Percentiles rank a stretch among this genome's conserved stretches.
Conservation (phyloP, 768 basidiomycete genomes). For the Tricholoma terreum region DNA sequence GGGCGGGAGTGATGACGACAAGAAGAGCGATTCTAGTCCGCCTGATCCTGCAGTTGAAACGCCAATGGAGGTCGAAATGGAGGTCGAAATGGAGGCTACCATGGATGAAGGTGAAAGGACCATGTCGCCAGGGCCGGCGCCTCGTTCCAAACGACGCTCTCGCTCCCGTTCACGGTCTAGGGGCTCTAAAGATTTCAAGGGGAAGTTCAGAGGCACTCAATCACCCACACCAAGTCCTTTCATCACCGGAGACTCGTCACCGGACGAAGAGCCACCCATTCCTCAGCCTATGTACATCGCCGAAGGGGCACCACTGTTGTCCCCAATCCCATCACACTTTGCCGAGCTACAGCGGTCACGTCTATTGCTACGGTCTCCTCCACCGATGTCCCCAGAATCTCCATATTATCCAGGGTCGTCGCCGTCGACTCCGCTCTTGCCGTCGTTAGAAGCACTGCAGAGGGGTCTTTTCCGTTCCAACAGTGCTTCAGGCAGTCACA, state of each 20-base stretch:
- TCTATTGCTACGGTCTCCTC: conserved; percentile 46
- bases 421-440: conserved; percentile 60
- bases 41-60: conserved; percentile 12
- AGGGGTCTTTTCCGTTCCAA: conserved; percentile 84
- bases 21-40: conserved; percentile 28
- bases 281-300: conserved; percentile 33
- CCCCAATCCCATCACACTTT: conserved; percentile 56
- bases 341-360: conserved; percentile 47
- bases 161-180: conserved; percentile 80
- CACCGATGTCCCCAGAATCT: conserved; percentile 51
- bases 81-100: conserved; percentile 34
- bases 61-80: conserved; percentile 20
- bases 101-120: conserved; percentile 37
- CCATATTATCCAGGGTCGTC: conserved; percentile 64
- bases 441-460: conserved; percentile 76
- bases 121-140: conserved; percentile 43
- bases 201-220: conserved; percentile 49
- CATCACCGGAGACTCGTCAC: conserved; percentile 66
- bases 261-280: conserved; percentile 51
- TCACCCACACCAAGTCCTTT: conserved; percentile 42
- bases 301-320: conserved; percentile 38
- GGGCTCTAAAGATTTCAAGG: conserved; percentile 71
- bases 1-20: conserved; percentile 38
- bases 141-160: conserved; percentile 61
- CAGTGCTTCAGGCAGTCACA: conserved; percentile 72